Conservation (phyloP, 228 moss, liverwort and hornwort genomes). For the Sphagnum magellanicum region DNA sequence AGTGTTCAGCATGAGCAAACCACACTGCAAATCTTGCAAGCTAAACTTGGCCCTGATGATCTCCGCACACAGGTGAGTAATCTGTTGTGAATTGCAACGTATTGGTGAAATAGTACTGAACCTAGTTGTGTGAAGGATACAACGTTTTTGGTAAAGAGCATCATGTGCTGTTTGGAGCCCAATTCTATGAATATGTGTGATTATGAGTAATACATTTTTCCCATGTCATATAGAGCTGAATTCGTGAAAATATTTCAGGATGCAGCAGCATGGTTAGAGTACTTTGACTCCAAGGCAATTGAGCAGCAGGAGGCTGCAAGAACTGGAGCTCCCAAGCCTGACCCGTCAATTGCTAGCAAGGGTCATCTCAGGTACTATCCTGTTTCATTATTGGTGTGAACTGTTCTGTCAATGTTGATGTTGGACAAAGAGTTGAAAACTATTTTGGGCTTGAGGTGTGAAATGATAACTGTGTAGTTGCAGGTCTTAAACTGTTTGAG, state of each 20-base stretch:
- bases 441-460: background rate
- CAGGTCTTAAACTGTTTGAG: too few relatives aligned
- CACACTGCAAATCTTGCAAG: slow-evolving; percentile 56
- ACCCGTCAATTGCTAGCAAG: slow-evolving; percentile 69
- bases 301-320: slow-evolving; percentile 70
- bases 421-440: background rate
- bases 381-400: too few relatives aligned
- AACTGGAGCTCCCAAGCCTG: slow-evolving; percentile 69
- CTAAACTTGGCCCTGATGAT: slow-evolving; percentile 65
- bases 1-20: slow-evolving; percentile 73
- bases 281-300: slow-evolving; percentile 62
- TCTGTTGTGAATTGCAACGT: background rate
- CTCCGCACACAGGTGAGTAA: slow-evolving; percentile 55
- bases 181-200: too few relatives aligned
- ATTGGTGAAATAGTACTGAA: background rate
- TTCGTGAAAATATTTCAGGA: slow-evolving; percentile 18
- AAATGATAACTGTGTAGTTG: too few relatives aligned
- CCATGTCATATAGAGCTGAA: too few relatives aligned
- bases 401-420: too few relatives aligned
- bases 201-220: too few relatives aligned
- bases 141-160: too few relatives aligned
- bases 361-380: slow-evolving; percentile 45
- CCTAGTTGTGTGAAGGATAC: too few relatives aligned
- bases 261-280: slow-evolving; percentile 63
- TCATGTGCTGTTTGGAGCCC: too few relatives aligned